Evolutionary conservation across 2,329 filamentous ascomycete species (phyloP), one percentile per base, ranked within the genome.

Genomic region (Pseudogymnoascus sp.): DNA sequence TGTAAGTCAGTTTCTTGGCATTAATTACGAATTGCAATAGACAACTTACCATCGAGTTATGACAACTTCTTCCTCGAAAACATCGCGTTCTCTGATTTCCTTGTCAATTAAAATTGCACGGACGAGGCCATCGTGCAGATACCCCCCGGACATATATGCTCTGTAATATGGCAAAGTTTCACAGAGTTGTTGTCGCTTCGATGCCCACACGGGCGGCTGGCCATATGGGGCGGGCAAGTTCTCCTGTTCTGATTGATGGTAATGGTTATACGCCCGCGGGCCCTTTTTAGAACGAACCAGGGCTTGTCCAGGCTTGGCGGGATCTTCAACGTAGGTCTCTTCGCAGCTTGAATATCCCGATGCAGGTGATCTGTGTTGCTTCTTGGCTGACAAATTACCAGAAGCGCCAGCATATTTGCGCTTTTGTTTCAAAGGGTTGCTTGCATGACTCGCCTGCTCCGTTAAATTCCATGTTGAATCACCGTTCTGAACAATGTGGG

Each of bases 131-230:
- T 79, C 74, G 0, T 74, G 76, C 0, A 78, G 77, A 62, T 91
- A 85, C 3, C 80, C 76, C 4, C 84, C 85, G 1, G 83, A 79
- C 67, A 91, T 84, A 38, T 84, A 84, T 1, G 82, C 75, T 12
- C 79, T 82, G 72, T 84, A 90, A 73, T 85, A 89, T 0, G 81
- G 79, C 0, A 90, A 70, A 0, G 85, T 80, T 68, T 90, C 85
- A 67, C 84, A 89, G 0, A 91, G 74, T 12, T 82, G 81, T 64
- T 85, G 82, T 3, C 88, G 80, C 37, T 74, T 74, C 4, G 82
- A 76, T 0, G 85, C 79, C 83, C 84, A 89, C 0, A 85, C 80
- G 10, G 76, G 73, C 5, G 84, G 83, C 50, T 56, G 10, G 28
- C 50, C 50, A 34, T 56, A 34, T 18, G 50, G 50, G 6, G 28